These are phyloP conservation scores for Plasmopara muralis DNA, from an alignment of 352 stramenopile genomes.

Conservation along the genomic window DNA sequence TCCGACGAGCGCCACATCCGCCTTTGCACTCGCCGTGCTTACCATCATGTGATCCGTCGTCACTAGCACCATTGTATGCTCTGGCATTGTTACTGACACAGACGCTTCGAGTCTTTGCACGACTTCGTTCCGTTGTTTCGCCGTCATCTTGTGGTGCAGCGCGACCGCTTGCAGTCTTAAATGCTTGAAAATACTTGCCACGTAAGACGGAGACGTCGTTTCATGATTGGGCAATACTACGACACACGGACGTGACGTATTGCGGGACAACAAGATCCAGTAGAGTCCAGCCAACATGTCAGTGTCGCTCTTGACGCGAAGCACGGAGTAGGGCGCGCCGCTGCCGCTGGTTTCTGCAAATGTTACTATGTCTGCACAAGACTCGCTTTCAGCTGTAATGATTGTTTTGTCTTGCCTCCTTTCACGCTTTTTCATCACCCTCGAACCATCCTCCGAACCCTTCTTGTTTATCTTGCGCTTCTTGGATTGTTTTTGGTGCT, in stretches of 20 bases:
- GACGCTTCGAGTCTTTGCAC: conserved; percentile 35
- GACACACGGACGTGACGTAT: conserved; percentile 33
- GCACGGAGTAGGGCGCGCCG: conserved; percentile 1
- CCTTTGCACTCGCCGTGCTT: conserved; percentile 16
- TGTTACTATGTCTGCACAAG: no score
- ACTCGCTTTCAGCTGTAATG: no score
- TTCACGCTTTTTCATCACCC: no score
- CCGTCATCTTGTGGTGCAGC: conserved; percentile 66
- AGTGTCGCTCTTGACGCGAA: conserved; percentile 30
- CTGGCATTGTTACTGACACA: background rate
- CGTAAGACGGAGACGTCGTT: conserved; percentile 17
- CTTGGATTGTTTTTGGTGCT: conserved; percentile 10
- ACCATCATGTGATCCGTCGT: conserved; percentile 54
- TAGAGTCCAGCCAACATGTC: conserved; percentile 49
- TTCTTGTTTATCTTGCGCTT: background rate
- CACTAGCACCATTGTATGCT: conserved; percentile 42
- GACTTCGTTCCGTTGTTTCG: conserved; percentile 42
- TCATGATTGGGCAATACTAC: conserved; percentile 40
- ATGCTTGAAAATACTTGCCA: conserved; percentile 46
- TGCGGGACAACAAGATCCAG: conserved; percentile 50
- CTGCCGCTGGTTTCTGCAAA: no score
- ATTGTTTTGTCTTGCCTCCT: no score
- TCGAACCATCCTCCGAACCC: no score
- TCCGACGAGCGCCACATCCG: conserved; percentile 36
- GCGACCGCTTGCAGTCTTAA: conserved; percentile 54